Conservation (phyloP, 73 alveolate species). For the Paramecium sexaurelia region DNA sequence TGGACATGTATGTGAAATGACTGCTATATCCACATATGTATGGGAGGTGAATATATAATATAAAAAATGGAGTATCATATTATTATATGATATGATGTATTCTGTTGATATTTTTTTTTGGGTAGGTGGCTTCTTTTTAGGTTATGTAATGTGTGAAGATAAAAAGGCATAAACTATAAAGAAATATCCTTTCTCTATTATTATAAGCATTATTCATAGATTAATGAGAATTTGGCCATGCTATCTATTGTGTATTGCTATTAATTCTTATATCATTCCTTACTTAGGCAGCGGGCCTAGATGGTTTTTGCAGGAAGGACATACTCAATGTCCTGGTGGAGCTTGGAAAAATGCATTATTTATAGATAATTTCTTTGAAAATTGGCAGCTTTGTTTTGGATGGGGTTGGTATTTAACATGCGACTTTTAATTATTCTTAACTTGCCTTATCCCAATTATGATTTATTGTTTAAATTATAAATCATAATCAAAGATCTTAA, state of each 20-base stretch:
- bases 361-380: conserved; percentile 39
- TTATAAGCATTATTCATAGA: background rate
- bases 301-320: background rate
- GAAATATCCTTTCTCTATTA: background rate
- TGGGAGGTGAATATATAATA: background rate
- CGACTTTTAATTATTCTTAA: conserved; percentile 40
- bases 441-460: background rate
- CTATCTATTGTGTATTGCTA: conserved; percentile 18
- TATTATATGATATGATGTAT: conserved; percentile 9
- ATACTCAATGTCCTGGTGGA: background rate
- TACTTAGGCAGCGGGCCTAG: conserved; percentile 36
- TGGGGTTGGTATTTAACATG: conserved; percentile 68
- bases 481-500: background rate
- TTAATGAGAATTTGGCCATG: conserved; percentile 57
- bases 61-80: background rate
- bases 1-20: conserved; percentile 31
- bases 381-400: conserved; percentile 36
- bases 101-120: conserved; percentile 65
- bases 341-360: conserved; percentile 28
- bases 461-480: background rate
- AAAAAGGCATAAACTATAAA: background rate
- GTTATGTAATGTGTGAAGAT: background rate
- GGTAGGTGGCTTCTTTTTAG: conserved; percentile 66
- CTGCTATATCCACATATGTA: background rate
- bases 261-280: background rate